These are phyloP conservation scores for Paramarasmius palmivorus DNA, from an alignment of 1,284 basidiomycete genomes.

Conservation along the genomic window DNA sequence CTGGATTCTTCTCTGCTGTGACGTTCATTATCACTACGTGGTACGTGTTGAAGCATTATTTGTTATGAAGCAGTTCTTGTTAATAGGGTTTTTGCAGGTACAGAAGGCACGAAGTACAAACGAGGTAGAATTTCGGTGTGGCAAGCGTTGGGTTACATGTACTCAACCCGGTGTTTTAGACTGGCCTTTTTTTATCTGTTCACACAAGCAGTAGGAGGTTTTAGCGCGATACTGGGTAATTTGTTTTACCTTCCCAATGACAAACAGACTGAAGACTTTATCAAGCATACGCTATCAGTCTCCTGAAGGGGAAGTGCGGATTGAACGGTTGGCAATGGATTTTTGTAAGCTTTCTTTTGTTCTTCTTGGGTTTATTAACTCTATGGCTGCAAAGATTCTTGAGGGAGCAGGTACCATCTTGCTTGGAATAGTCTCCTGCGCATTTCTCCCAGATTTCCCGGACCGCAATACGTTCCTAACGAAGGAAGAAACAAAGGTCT, in stretches of 20 bases:
- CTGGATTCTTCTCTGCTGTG: constrained; percentile 41
- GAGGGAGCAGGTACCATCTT: constrained; percentile 41
- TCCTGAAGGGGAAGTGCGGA: constrained; percentile 36
- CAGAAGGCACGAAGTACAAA: constrained; percentile 46
- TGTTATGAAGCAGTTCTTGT: not conserved
- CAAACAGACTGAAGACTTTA: not conserved
- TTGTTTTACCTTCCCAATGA: too few relatives aligned
- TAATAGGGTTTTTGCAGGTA: constrained; percentile 32
- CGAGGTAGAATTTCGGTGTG: constrained; percentile 28
- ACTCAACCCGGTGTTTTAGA: constrained; percentile 19
- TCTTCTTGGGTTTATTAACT: not conserved
- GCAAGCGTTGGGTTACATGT: not conserved
- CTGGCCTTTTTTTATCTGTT: constrained; percentile 40
- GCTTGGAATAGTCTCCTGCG: constrained; percentile 35
- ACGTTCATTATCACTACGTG: constrained; percentile 43
- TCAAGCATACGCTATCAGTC: constrained; percentile 21
- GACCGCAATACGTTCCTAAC: constrained; percentile 43
- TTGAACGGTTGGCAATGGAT: constrained; percentile 48
- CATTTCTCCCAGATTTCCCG: constrained; percentile 42
- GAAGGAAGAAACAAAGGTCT: constrained; percentile 34
- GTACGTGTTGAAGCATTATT: constrained; percentile 19
- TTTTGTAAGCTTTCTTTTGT: constrained; percentile 32
- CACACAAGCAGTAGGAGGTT: constrained; percentile 36
- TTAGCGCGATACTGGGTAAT: constrained; percentile 42
- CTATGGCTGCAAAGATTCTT: constrained; percentile 31